These are phyloP conservation scores for Sporodiniella umbellata DNA, from an alignment of 371 early-diverging fungal genomes.

Conservation along the genomic window DNA sequence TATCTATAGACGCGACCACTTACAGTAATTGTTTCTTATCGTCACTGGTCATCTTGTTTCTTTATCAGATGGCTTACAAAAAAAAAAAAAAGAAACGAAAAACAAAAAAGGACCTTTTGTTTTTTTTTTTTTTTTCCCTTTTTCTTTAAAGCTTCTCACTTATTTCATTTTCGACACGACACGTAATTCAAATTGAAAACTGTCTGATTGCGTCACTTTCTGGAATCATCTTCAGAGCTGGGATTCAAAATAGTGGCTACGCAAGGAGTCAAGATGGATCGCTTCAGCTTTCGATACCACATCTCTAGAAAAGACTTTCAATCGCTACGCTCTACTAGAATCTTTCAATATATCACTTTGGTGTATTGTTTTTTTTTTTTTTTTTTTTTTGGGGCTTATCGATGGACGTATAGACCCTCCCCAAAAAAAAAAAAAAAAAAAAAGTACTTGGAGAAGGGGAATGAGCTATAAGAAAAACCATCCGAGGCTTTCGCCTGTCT, in stretches of 20 bases:
- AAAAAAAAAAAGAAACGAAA: background rate
- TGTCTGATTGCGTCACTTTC: too few species aligned
- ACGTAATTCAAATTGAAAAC: too few species aligned
- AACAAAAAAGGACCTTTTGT: background rate
- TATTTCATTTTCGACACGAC: background rate
- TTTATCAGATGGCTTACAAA: conserved; percentile 6
- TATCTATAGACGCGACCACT: background rate
- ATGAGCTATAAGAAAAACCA: too few species aligned
- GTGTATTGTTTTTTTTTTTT: background rate
- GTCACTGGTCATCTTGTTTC: conserved; percentile 19
- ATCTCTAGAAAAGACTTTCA: background rate
- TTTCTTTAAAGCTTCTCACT: background rate
- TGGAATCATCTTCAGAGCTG: too few species aligned
- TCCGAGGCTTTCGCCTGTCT: too few species aligned
- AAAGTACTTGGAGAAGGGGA: too few species aligned
- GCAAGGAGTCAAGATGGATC: too few species aligned
- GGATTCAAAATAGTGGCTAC: too few species aligned
- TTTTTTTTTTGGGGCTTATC: background rate
- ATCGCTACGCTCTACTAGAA: background rate
- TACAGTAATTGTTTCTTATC: conserved; percentile 25
- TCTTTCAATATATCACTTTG: background rate
- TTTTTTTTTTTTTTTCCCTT: background rate
- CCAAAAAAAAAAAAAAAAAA: background rate
- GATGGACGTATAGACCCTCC: background rate
- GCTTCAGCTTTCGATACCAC: too few species aligned